These are phyloP conservation scores for Nicotiana benthamiana DNA, from an alignment of 257 asterid species.

Conservation along the genomic window DNA sequence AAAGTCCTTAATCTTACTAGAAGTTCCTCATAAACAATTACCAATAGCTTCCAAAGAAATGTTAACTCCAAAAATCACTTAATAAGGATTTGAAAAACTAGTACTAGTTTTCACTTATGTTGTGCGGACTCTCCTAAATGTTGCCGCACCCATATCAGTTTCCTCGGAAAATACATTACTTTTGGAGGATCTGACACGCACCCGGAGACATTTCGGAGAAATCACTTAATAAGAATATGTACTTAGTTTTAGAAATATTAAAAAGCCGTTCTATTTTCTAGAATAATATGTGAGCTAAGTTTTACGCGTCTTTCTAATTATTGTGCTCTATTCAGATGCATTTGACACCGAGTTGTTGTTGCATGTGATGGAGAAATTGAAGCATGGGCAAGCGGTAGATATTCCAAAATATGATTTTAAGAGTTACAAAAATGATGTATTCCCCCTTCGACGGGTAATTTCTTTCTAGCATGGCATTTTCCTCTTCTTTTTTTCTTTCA, in stretches of 20 bases:
- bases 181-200: no score
- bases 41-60: not conserved
- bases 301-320: constrained; percentile 4
- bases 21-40: not conserved
- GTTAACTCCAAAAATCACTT: not conserved
- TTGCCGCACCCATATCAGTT: no score
- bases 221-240: not conserved
- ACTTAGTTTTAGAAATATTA: not conserved
- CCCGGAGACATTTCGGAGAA: not conserved
- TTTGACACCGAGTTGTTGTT: constrained; percentile 68
- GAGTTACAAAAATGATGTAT: constrained; percentile 61
- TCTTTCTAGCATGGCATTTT: not conserved
- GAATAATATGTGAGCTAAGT: not conserved
- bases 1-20: not conserved
- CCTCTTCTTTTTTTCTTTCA: not conserved
- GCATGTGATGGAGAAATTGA: constrained; percentile 65
- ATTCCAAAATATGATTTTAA: constrained; percentile 91
- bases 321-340: constrained; percentile 51
- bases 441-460: constrained; percentile 59
- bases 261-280: not conserved
- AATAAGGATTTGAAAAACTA: not conserved
- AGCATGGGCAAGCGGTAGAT: constrained; percentile 81
- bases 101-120: not conserved
- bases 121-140: no score
- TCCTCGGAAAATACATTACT: no score